These are phyloP conservation scores for Verticillium dahliae DNA, from an alignment of 2,329 filamentous ascomycete species.

Conservation along the genomic window DNA sequence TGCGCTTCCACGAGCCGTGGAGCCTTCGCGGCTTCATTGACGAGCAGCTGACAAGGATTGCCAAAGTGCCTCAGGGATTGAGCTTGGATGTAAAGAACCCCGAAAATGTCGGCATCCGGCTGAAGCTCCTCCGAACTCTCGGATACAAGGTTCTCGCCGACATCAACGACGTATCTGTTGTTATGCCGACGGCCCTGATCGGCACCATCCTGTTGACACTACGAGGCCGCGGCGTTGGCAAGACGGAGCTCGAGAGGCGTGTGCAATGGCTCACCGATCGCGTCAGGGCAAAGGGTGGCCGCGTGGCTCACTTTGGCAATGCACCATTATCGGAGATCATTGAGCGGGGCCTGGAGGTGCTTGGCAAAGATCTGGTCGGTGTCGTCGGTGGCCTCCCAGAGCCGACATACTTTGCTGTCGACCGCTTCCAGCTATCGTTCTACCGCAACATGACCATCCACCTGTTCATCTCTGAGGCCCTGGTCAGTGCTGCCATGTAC, in stretches of 20 bases:
- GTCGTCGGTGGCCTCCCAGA: constrained; percentile 74
- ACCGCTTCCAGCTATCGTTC: constrained; percentile 94
- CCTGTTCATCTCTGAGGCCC: constrained; percentile 86
- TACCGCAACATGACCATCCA: constrained; percentile 99
- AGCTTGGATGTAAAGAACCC: constrained; percentile 39
- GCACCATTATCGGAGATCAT: constrained; percentile 75
- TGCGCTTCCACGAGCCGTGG: constrained; percentile 96
- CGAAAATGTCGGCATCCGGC: constrained; percentile 47
- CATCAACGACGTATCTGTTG: constrained; percentile 92
- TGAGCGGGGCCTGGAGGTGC: constrained; percentile 81
- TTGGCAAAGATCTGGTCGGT: constrained; percentile 84
- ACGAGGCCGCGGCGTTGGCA: constrained; percentile 84
- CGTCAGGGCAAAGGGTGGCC: constrained; percentile 77
- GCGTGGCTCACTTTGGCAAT: constrained; percentile 88
- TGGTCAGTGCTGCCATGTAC: constrained; percentile 88
- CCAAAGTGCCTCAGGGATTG: constrained; percentile 39
- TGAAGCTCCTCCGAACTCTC: constrained; percentile 74
- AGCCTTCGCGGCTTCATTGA: constrained; percentile 76
- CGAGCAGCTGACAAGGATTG: constrained; percentile 60
- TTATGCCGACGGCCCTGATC: constrained; percentile 96
- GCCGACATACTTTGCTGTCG: constrained; percentile 89
- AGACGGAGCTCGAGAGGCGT: constrained; percentile 74
- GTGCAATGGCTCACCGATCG: constrained; percentile 85
- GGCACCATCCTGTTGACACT: constrained; percentile 90
- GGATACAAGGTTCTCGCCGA: constrained; percentile 90